Base-by-base conservation (phyloP, 257 asterid genomes). In the Datura wrightii region DNA sequence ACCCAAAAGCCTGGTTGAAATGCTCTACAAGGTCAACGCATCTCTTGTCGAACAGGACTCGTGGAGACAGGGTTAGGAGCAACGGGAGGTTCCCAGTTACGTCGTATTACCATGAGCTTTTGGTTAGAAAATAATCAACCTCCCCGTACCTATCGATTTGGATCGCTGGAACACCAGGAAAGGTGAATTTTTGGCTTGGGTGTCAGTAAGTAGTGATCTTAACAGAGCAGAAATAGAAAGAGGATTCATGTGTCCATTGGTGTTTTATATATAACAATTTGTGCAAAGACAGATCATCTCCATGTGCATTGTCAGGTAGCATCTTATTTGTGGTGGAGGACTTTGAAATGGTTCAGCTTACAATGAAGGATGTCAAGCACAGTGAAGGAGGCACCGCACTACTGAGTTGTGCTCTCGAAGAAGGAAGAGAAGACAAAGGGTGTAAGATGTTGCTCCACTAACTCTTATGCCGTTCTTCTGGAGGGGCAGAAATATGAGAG, bases 261-360 rank as follows among this genome's bases (percentile, higher is more conserved):
- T 70, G 19, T 42, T 42, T 70, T n/a, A 19, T 71, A 37, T 10
- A n/a, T 18, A 71, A 71, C 34, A 42, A 19, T 71, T 42, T 10
- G 11, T 71, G 79, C 34, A 71, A 41, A 71, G 37, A 42, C 36
- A 42, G 18, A 42, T n/a, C 18, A 71, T 42, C 36, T 10, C 37
- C 31, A n/a, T 71, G 53, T 71, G 39, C 79, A 42, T 71, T 71
- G 54, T 71, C 24, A 71, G 53, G 79, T 71, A 42, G 79, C 56
- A 71, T 71, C 53, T 71, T 46, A 18, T 42, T 18, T 70, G 7
- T 41, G 52, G 52, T 4, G 46, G 79, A 16, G 54, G 10, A 42
- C 54, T 42, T 71, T 44, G 55, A 71, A 71, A 42, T 71, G 55
- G 55, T 42, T 42, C 55, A 19, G 79, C 55, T 69, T 42, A n/a